These are phyloP conservation scores for Smithsoniella earleae DNA, from an alignment of 163 green algal genomes.

Conservation along the genomic window DNA sequence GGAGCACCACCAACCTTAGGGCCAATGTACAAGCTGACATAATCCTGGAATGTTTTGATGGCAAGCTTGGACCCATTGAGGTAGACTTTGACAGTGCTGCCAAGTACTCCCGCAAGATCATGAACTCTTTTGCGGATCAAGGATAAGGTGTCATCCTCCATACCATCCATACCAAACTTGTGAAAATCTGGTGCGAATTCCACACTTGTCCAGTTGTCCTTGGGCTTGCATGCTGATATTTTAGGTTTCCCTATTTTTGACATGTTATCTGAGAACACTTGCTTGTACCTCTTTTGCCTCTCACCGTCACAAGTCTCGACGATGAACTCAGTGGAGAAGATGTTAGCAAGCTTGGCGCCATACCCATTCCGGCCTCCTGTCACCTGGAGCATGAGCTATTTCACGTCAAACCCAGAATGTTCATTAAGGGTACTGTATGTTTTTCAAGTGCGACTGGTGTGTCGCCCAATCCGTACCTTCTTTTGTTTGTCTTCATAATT, in stretches of 20 bases:
- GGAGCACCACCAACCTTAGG: constrained; percentile 43
- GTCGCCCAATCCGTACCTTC: too few species aligned
- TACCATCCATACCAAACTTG: constrained; percentile 89
- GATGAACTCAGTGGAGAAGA: constrained; percentile 96
- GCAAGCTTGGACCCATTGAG: constrained; percentile 76
- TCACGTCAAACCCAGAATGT: too few species aligned
- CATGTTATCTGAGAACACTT: constrained; percentile 95
- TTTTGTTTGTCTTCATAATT: constrained; percentile 98
- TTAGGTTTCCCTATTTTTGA: constrained; percentile 63
- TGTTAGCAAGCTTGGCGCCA: constrained; percentile 98
- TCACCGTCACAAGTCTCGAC: constrained; percentile 92
- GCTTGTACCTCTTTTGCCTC: constrained; percentile 65
- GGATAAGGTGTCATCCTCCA: constrained; percentile 84
- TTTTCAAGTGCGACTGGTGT: too few species aligned
- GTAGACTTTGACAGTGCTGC: constrained; percentile 83
- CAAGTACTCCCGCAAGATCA: constrained; percentile 90
- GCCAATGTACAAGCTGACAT: constrained; percentile 92
- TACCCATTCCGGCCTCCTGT: constrained; percentile 97
- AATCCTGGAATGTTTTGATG: constrained; percentile 89
- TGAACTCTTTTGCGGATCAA: constrained; percentile 94
- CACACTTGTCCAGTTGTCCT: constrained; percentile 96
- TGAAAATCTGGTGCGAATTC: constrained; percentile 91
- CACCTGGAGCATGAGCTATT: constrained; percentile 65
- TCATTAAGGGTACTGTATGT: too few species aligned
- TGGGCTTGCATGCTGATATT: constrained; percentile 73